Base-by-base conservation (phyloP, 306 rosid genomes). In the Sesbania bispinosa region DNA sequence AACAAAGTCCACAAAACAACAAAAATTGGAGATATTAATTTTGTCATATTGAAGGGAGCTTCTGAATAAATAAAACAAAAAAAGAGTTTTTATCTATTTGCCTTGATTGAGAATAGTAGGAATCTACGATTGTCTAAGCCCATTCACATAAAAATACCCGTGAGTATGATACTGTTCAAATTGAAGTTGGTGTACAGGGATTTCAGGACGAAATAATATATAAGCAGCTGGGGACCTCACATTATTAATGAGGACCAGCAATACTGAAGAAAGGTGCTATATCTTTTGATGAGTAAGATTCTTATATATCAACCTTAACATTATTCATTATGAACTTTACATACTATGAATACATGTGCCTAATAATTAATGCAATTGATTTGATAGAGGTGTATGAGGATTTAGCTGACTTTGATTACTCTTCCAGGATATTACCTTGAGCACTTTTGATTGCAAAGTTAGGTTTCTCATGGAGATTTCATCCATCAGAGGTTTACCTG, bases 1-100 rank as follows among this genome's bases (percentile, higher is more conserved):
- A 39, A 77, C 20, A 83, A 92, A 92, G 96, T 92, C 98, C 82
- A 82, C 94, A 86, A 83, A 61, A 84, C 79, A 70, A 88, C 95
- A 86, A 54, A 83, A 43, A 19, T 67, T 73, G 54, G 50, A 32
- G 19, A 41, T 18, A 6, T 53, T 73, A 38, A 54, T 67, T 68
- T 81, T 82, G 43, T 81, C 89, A 80, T 48, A 79, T 74, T 52
- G 64, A 62, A 81, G 73, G 57, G 67, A 77, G 80, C 65, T 55
- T 73, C 71, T 18, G 5, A n/a, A 54, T 53, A n/a, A n/a, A 61
- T 59, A 39, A 69, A 45, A 64, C 4, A 35, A 29, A 35, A 60
- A 16, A 59, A 1, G n/a, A n/a, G 10, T 62, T 57, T 46, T 62
- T n/a, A 59, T 69, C 32, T 23, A 66, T 70, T 20, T 27, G 39